Base-by-base conservation (phyloP, 2,329 filamentous ascomycete species). In the Fusarium austroafricanum region DNA sequence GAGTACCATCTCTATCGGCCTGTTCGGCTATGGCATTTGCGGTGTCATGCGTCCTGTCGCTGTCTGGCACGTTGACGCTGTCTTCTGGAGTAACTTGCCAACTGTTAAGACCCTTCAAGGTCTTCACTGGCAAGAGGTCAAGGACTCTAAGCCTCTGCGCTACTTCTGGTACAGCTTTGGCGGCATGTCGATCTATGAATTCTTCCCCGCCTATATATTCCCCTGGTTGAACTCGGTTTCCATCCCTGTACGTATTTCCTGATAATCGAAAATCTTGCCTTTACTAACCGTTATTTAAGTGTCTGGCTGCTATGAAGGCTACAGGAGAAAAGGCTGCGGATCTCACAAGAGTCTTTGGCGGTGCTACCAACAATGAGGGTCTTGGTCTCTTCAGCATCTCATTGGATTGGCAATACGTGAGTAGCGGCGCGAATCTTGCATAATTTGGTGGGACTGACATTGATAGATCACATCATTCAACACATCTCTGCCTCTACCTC, bases 351-450 rank as follows among this genome's bases (percentile, higher is more conserved):
- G 45, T 86, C 0, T 87, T 87, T 54, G 85, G 85, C 10, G 85
- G 85, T 0, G 77, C 84, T 4, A 74, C 79, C 8, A 84, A 83
- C 59, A 87, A 87, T 45, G 83, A 87, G 64, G 84, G 84, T 2
- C 67, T 87, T 3, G 84, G 84, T 0, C 72, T 86, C 0, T 83
- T 87, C 26, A 80, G 57, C 21, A 37, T 87, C 0, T 83, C 82
- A 0, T 80, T 87, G n/a, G 85, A 87, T 62, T 87, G 84, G 84
- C 84, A 83, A 80, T 83, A 83, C 45, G 81, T 83, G 79, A 81
- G 84, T 75, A 4, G 1, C 5, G 3, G 15, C 1, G 14, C 5
- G 0, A 2, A 18, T 9, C 3, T 0, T 1, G 4, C 6, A 0
- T 26, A 2, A 0, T 0, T 1, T 12, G 3, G 1, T 8, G 44